Percentiles rank a stretch among this genome's conserved stretches.
phyloP scores from a whole-genome alignment of 1,139 yeast genomes.

The Blastobotrys aristatus region DNA sequence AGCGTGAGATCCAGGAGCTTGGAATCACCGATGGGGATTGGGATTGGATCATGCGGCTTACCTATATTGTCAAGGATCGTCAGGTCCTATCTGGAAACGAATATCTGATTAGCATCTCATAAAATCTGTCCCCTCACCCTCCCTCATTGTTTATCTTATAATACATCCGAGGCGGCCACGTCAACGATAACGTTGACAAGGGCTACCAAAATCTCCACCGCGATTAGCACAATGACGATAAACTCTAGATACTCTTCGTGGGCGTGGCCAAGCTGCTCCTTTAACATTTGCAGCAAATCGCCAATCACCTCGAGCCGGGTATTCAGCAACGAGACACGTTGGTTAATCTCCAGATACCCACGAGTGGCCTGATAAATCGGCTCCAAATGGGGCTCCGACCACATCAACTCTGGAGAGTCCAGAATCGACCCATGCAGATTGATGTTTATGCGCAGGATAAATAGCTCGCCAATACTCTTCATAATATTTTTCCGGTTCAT shows the following conservation, averaged over 20 bases:
- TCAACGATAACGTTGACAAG: slow-evolving; percentile 50
- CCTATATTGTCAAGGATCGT: slow-evolving; percentile 27
- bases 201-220: slow-evolving; percentile 87
- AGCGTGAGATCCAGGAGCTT: slow-evolving; percentile 3
- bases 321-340: slow-evolving; percentile 80
- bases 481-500: slow-evolving; percentile 92
- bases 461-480: slow-evolving; percentile 94
- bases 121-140: background rate
- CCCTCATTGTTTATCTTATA: too few species aligned
- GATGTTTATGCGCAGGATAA: slow-evolving; percentile 74
- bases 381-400: slow-evolving; percentile 97
- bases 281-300: slow-evolving; percentile 89
- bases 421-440: slow-evolving; percentile 92
- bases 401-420: slow-evolving; percentile 96
- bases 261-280: slow-evolving; percentile 92
- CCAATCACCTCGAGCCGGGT: slow-evolving; percentile 91
- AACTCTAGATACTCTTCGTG: slow-evolving; percentile 82
- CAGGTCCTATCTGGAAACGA: slow-evolving; percentile 30
- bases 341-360: slow-evolving; percentile 90
- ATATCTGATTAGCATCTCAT: slow-evolving; percentile 20
- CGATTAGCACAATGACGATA: slow-evolving; percentile 87
- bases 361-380: slow-evolving; percentile 96
- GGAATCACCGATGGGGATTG: slow-evolving; percentile 17
- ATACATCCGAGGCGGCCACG: slow-evolving; percentile 25
- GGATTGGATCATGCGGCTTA: slow-evolving; percentile 30